Percentiles rank a stretch among this genome's conserved stretches.
Evolutionary conservation across 345 rosid species (phyloP).

Genomic region (Geranium brycei): DNA sequence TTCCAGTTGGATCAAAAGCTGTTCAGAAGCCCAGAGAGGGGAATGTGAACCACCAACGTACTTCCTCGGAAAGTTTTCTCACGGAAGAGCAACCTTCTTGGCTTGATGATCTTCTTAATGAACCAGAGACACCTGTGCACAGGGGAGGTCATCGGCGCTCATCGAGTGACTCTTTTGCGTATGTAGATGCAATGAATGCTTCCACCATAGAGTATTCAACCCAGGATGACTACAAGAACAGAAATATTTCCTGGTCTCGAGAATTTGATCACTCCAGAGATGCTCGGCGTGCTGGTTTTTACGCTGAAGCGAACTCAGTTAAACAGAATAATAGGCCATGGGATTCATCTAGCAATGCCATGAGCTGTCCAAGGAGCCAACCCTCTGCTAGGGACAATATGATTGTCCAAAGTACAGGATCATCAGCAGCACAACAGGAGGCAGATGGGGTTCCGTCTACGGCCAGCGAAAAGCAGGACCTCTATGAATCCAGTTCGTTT

Average conservation of each 20-base stretch:
- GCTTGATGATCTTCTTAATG: conserved; percentile 53
- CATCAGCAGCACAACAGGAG: conserved; percentile 14
- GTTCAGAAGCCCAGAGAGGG: conserved; percentile 14
- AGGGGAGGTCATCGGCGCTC: conserved; percentile 42
- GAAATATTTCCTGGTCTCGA: conserved; percentile 22
- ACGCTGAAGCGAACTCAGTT: conserved; percentile 4
- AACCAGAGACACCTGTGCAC: conserved; percentile 32
- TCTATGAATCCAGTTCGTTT: conserved; percentile 8
- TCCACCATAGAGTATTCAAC: conserved; percentile 9
- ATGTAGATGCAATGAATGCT: conserved; percentile 17
- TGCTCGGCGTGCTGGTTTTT: conserved; percentile 14
- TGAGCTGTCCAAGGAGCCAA: conserved; percentile 2
- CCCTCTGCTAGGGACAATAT: conserved; percentile 7
- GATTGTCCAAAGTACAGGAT: conserved; percentile 11
- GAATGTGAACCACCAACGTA: conserved; percentile 28
- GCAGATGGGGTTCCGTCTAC: conserved; percentile 13
- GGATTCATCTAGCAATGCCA: conserved; percentile 12
- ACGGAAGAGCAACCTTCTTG: conserved; percentile 46
- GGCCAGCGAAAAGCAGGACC: conserved; percentile 15
- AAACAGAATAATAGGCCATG: conserved; percentile 18
- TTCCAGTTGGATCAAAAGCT: conserved; percentile 22
- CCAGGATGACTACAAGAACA: conserved; percentile 15
- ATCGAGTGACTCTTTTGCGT: conserved; percentile 50
- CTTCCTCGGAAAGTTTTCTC: conserved; percentile 27
- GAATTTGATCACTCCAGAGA: conserved; percentile 27